Base-by-base conservation (phyloP, 2,329 filamentous ascomycete genomes). In the Onygena corvina region DNA sequence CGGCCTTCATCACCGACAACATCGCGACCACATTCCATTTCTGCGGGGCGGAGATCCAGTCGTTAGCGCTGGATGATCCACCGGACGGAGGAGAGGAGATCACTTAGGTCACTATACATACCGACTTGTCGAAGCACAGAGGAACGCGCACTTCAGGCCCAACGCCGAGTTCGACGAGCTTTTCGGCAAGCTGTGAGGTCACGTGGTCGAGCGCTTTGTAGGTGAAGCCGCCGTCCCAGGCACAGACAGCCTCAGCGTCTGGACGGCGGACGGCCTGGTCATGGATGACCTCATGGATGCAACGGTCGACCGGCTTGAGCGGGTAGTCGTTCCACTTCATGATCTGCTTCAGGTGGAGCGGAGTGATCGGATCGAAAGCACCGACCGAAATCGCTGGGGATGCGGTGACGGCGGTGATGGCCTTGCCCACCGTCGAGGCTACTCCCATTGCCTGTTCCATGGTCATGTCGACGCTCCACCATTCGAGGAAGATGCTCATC, bases 261-360 rank as follows among this genome's bases (percentile, higher is more conserved):
- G 57, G 55, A 14, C 38, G 35, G n/a, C 27, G 1, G 65, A 72
- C 2, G 61, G 68, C 25, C 57, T 62, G 58, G 7, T 55, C 73
- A 57, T 57, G 54, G 23, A 67, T 62, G 3, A 61, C 9, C 59
- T 67, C 46, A 65, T 69, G 42, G 63, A 64, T 57, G 67, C 64
- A 66, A 14, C 57, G 63, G 3, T 70, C 65, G 1, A 69, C 64
- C 1, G 59, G 60, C 30, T 64, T 57, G 1, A 67, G 67, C 0
- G 62, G 59, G 25, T 70, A 68, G 54, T 70, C 70, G 46, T 75
- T 76, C 64, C 76, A 77, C 3, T 71, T 68, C 5, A 74, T 58
- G 35, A 80, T 71, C 49, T 77, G 75, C 3, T 72, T 67, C 53
- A 73, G 72, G 54, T 81, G 77, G 6, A 71, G 66, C 44, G 76